Evolutionary conservation across 2,329 filamentous ascomycete genomes (phyloP).

Genomic region (Hypoxylon sp.): DNA sequence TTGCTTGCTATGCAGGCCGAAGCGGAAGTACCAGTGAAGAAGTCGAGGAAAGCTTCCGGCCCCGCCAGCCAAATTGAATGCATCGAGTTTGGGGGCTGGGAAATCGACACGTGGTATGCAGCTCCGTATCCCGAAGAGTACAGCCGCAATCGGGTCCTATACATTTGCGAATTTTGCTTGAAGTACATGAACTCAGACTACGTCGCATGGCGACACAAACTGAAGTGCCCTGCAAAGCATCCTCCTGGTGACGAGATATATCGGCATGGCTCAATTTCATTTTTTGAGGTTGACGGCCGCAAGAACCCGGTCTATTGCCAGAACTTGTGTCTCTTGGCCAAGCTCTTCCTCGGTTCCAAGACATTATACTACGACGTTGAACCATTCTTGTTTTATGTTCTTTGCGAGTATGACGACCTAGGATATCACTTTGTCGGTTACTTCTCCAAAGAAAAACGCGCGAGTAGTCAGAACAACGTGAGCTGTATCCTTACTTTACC

Average conservation of each 20-base stretch:
- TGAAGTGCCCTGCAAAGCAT: slow-evolving; percentile 96
- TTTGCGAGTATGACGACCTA: slow-evolving; percentile 91
- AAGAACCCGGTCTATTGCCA: slow-evolving; percentile 99
- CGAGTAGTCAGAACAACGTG: slow-evolving; percentile 95
- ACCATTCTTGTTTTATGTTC: slow-evolving; percentile 96
- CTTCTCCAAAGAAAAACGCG: slow-evolving; percentile 98
- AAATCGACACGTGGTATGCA: slow-evolving; percentile 99
- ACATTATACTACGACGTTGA: slow-evolving; percentile 98
- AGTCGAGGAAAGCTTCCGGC: slow-evolving; percentile 81
- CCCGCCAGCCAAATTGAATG: slow-evolving; percentile 97
- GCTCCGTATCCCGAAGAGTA: slow-evolving; percentile 99
- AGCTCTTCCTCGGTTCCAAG: slow-evolving; percentile 98
- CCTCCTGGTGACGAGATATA: slow-evolving; percentile 99
- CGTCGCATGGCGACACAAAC: slow-evolving; percentile 96
- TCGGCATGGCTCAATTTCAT: slow-evolving; percentile 88
- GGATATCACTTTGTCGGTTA: slow-evolving; percentile 99
- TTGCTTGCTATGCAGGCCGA: slow-evolving; percentile 73
- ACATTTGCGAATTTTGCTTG: slow-evolving; percentile 98
- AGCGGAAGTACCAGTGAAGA: slow-evolving; percentile 73
- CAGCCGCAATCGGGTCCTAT: slow-evolving; percentile 94
- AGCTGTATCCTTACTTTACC: slow-evolving; percentile 96
- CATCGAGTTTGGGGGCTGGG: slow-evolving; percentile 97
- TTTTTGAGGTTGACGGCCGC: slow-evolving; percentile 97
- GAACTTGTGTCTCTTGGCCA: slow-evolving; percentile 94
- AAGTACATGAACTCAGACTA: slow-evolving; percentile 99